Conservation (phyloP, 495 filamentous ascomycete genomes). For the Aspergillus baeticus region DNA sequence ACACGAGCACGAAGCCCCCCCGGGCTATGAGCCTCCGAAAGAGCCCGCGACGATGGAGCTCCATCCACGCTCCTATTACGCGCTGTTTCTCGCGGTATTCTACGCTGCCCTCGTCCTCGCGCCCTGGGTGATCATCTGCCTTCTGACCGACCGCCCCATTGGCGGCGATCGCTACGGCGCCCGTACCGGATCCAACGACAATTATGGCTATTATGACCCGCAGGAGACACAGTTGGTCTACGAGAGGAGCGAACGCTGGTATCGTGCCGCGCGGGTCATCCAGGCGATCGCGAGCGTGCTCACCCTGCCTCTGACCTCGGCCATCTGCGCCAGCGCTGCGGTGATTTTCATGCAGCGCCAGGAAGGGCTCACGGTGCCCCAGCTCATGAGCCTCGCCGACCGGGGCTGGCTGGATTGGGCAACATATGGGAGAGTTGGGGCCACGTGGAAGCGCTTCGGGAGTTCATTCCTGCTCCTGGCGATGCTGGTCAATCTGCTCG, state of each 20-base stretch:
- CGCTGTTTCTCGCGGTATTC: not conserved
- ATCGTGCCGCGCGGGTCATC: slow-evolving; percentile 22
- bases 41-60: not conserved
- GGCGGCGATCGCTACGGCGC: slow-evolving; percentile 3
- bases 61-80: not conserved
- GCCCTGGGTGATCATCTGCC: slow-evolving; percentile 11
- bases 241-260: slow-evolving; percentile 22
- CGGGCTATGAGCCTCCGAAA: not conserved
- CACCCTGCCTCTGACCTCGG: slow-evolving; percentile 29
- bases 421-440: slow-evolving; percentile 3
- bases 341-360: slow-evolving; percentile 26
- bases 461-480: slow-evolving; percentile 21
- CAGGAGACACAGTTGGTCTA: not conserved
- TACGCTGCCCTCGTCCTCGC: slow-evolving; percentile 11
- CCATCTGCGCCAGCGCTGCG: slow-evolving; percentile 27
- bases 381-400: slow-evolving; percentile 27
- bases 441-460: slow-evolving; percentile 10
- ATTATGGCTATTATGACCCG: not conserved
- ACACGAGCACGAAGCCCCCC: not conserved
- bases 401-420: slow-evolving; percentile 24
- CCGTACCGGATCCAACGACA: not conserved
- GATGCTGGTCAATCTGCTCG: slow-evolving; percentile 19
- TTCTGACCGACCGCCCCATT: slow-evolving; percentile 11
- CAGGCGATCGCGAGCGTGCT: slow-evolving; percentile 21
- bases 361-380: slow-evolving; percentile 13